Conservation (phyloP, 2,329 filamentous ascomycete genomes). For the Lasiodiplodia sp. region DNA sequence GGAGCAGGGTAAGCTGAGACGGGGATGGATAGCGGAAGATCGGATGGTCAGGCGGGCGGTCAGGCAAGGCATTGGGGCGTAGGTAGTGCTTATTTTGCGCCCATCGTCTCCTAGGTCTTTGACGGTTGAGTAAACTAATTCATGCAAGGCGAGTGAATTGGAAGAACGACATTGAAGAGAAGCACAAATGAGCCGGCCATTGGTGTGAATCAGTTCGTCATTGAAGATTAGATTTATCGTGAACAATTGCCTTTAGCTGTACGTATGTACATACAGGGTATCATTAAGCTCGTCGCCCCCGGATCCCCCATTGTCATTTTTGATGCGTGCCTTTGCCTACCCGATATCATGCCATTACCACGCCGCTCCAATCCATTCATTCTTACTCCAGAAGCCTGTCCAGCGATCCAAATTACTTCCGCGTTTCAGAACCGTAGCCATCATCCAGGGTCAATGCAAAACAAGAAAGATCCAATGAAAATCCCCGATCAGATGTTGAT, state of each 20-base stretch:
- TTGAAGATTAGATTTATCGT: constrained; percentile 9
- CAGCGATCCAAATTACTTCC: constrained; percentile 17
- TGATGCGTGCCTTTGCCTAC: not conserved
- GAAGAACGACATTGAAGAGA: not conserved
- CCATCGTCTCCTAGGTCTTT: not conserved
- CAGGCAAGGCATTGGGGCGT: not conserved
- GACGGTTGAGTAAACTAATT: not conserved
- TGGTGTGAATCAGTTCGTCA: not conserved
- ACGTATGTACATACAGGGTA: constrained; percentile 21
- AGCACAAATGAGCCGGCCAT: not conserved
- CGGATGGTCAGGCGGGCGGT: not conserved
- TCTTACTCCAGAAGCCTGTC: not conserved
- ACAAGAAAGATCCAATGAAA: not conserved
- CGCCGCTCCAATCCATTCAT: not conserved
- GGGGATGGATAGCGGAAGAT: not conserved
- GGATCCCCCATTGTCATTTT: not conserved
- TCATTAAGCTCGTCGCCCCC: constrained; percentile 11
- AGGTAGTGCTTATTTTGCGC: not conserved
- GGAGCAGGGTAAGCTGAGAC: not conserved
- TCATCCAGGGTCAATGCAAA: constrained; percentile 6
- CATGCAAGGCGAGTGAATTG: not conserved
- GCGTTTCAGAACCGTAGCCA: constrained; percentile 6
- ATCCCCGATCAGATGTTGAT: not conserved
- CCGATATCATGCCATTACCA: constrained; percentile 16
- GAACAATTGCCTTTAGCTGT: constrained; percentile 1